These are phyloP conservation scores for Aureobasidium namibiae DNA, from an alignment of 2,329 filamentous ascomycete genomes.

Conservation along the genomic window DNA sequence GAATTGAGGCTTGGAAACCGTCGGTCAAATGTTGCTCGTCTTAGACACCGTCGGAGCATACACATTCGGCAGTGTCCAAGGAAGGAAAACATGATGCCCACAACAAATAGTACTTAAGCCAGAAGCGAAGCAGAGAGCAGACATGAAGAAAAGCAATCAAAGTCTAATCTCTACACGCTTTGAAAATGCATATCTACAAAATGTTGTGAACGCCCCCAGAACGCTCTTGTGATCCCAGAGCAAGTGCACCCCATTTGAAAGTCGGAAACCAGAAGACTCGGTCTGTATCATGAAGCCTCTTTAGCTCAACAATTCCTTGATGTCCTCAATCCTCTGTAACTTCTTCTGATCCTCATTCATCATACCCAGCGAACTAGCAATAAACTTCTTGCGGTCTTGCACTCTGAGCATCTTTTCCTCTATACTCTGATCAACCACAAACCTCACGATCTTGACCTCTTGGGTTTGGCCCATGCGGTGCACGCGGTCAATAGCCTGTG, in stretches of 20 bases:
- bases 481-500: conserved; percentile 94
- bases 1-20: not conserved
- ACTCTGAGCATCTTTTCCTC: conserved; percentile 91
- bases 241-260: too few species aligned
- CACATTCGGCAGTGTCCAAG: too few species aligned
- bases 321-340: conserved; percentile 82
- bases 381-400: conserved; percentile 93
- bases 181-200: not conserved
- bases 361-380: conserved; percentile 90
- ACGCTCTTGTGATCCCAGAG: not conserved
- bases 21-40: not conserved
- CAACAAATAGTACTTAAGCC: too few species aligned
- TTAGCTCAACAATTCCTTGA: conserved; percentile 72
- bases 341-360: conserved; percentile 92
- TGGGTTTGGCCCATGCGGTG: conserved; percentile 91
- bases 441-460: conserved; percentile 78
- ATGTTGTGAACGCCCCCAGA: not conserved
- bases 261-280: too few species aligned
- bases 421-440: conserved; percentile 83
- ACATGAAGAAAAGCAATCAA: not conserved
- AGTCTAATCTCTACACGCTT: not conserved
- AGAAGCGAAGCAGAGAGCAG: too few species aligned
- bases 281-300: not conserved
- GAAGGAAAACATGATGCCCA: not conserved
- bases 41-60: not conserved